A percentile compares a stretch with the other conserved stretches of the same genome.
Evolutionary conservation across 179 eudicot genomes (phyloP).

Genomic region (Camellia oleifera): DNA sequence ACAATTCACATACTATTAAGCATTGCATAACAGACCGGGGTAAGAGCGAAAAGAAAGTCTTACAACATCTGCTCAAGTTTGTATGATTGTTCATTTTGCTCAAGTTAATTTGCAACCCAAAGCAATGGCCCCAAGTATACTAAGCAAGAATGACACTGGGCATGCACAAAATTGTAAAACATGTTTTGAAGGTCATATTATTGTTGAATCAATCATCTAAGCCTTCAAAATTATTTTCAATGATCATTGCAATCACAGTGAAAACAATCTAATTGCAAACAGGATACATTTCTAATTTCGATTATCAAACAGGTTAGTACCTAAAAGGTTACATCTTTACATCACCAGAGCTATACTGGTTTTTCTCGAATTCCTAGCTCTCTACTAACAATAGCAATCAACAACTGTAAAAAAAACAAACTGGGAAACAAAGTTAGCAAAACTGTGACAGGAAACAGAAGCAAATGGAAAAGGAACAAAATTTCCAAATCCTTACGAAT

Average conservation of each 20-base stretch:
- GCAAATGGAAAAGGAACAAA: slow-evolving; percentile 14
- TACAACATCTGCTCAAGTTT: no score
- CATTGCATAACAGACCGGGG: no score
- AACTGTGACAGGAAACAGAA: slow-evolving; percentile 29
- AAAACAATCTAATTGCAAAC: background rate
- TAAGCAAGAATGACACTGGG: no score
- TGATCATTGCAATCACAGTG: background rate
- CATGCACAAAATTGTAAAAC: background rate
- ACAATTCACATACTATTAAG: no score
- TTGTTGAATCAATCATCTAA: background rate
- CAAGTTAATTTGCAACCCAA: no score
- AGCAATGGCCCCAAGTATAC: no score
- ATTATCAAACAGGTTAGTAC: background rate
- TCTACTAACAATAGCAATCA: slow-evolving; percentile 15
- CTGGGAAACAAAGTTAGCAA: slow-evolving; percentile 18
- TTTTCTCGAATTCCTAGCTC: background rate
- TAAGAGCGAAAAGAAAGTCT: no score
- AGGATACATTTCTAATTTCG: background rate
- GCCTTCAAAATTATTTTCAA: background rate
- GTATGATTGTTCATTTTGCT: no score
- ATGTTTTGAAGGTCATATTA: background rate
- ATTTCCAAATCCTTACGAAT: background rate
- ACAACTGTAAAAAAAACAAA: slow-evolving; percentile 13
- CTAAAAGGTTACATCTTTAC: slow-evolving; percentile 2
- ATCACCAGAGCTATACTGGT: background rate